Percentiles rank a stretch among this genome's conserved stretches.
These are phyloP conservation scores for Eucalyptus pauciflora DNA, from an alignment of 345 rosid species.

Conservation along the genomic window DNA sequence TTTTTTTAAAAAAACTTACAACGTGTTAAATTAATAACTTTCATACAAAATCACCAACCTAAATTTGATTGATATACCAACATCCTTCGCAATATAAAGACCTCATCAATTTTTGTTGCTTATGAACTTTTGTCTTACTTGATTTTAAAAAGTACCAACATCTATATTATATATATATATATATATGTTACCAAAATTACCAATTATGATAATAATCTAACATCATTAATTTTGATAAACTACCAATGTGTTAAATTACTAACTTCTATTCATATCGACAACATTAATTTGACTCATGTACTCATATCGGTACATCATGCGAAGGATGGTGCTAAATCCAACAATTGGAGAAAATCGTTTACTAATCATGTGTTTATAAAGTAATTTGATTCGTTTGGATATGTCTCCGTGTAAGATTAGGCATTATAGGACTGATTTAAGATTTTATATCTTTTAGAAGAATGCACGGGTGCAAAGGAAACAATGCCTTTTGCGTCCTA, in stretches of 20 bases:
- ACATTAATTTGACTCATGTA: background rate
- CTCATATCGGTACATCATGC: background rate
- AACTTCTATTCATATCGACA: background rate
- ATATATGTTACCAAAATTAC: background rate
- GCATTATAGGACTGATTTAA: background rate
- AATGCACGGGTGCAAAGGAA: background rate
- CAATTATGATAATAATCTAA: background rate
- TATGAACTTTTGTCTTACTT: background rate
- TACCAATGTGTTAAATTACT: background rate
- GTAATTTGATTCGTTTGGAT: background rate
- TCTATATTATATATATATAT: too few species aligned
- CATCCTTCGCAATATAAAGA: accelerated
- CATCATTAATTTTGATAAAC: background rate
- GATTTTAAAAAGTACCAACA: background rate
- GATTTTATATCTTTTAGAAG: background rate
- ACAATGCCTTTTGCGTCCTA: background rate
- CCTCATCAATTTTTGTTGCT: background rate
- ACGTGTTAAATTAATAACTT: background rate
- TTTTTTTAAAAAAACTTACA: accelerated
- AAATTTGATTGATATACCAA: background rate
- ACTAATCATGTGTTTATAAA: accelerated
- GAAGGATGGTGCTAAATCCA: background rate
- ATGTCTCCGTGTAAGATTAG: background rate
- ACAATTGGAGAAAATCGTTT: background rate
- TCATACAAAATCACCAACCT: background rate